phyloP scores from a whole-genome alignment of 345 rosid species.

The Cochlearia excelsa region DNA sequence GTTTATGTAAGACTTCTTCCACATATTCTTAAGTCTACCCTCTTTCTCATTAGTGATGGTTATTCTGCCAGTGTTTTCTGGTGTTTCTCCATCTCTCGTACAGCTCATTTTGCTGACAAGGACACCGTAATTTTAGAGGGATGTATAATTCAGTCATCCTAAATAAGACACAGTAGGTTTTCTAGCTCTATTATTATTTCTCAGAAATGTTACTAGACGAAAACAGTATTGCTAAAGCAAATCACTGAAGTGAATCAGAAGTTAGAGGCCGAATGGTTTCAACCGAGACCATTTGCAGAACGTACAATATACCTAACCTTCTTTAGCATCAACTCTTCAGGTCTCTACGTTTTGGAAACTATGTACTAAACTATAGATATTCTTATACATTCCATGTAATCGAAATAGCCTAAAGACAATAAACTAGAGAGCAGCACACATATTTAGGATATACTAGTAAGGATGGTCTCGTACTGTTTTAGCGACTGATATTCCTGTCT shows the following conservation, averaged over 20 bases:
- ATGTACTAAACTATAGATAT: neutral
- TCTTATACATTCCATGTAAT: neutral
- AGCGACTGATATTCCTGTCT: slow-evolving; percentile 66
- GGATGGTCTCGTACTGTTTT: slow-evolving; percentile 51
- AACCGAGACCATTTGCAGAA: slow-evolving; percentile 1
- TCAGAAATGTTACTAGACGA: slow-evolving; percentile 6
- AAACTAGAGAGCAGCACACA: neutral
- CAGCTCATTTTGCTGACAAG: slow-evolving; percentile 51
- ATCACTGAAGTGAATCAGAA: neutral
- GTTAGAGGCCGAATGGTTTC: slow-evolving; percentile 6
- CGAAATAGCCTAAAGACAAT: slow-evolving; percentile 2
- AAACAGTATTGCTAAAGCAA: slow-evolving; percentile 1
- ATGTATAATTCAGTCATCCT: neutral
- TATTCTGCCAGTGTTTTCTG: slow-evolving; percentile 39
- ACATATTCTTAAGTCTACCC: slow-evolving; percentile 69
- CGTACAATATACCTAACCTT: slow-evolving; percentile 7
- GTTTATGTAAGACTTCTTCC: slow-evolving; percentile 75
- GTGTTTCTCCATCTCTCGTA: slow-evolving; percentile 46
- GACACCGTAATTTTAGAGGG: neutral
- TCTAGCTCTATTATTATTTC: slow-evolving; percentile 3
- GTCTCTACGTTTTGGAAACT: slow-evolving; percentile 14
- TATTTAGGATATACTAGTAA: neutral
- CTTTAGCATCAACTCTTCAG: neutral
- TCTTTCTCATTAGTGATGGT: slow-evolving; percentile 47
- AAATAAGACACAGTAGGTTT: neutral